Conservation (phyloP, 78 protist species). For the Emiliania huxleyi region DNA sequence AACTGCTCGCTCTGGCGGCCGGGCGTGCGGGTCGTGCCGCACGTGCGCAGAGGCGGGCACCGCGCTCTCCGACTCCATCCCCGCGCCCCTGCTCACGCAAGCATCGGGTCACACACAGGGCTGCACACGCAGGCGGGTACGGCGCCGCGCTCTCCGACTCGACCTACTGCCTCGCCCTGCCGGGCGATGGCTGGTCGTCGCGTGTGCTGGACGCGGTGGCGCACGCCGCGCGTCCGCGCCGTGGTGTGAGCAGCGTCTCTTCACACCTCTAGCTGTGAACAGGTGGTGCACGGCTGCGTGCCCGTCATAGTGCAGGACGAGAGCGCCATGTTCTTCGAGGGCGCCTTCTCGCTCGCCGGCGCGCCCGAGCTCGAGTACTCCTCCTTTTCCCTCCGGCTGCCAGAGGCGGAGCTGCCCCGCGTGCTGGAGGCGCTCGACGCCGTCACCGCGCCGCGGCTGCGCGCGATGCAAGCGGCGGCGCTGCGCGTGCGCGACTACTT, state of each 20-base stretch:
- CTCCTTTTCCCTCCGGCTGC: neutral
- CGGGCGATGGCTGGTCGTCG: constrained; percentile 18
- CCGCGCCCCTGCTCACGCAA: too few species aligned
- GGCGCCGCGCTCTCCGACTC: too few species aligned
- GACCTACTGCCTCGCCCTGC: constrained; percentile 4
- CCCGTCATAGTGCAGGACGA: constrained; percentile 28
- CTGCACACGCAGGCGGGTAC: too few species aligned
- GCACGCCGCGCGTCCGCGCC: too few species aligned
- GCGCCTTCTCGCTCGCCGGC: neutral
- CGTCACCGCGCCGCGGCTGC: neutral
- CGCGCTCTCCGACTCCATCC: too few species aligned
- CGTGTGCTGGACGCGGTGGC: constrained; percentile 8
- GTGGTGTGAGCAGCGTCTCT: too few species aligned
- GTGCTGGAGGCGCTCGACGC: neutral
- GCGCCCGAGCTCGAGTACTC: neutral
- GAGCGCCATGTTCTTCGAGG: neutral
- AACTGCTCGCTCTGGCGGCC: neutral
- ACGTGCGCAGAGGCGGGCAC: neutral
- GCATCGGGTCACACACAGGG: too few species aligned
- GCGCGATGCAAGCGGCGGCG: neutral
- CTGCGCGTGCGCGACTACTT: neutral
- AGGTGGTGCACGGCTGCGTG: constrained; percentile 23
- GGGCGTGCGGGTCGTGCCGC: neutral
- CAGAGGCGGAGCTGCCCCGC: neutral
- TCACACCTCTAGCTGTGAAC: too few species aligned